Evolutionary conservation across 2,329 filamentous ascomycete species (phyloP).

Genomic region (Fusarium sp.): DNA sequence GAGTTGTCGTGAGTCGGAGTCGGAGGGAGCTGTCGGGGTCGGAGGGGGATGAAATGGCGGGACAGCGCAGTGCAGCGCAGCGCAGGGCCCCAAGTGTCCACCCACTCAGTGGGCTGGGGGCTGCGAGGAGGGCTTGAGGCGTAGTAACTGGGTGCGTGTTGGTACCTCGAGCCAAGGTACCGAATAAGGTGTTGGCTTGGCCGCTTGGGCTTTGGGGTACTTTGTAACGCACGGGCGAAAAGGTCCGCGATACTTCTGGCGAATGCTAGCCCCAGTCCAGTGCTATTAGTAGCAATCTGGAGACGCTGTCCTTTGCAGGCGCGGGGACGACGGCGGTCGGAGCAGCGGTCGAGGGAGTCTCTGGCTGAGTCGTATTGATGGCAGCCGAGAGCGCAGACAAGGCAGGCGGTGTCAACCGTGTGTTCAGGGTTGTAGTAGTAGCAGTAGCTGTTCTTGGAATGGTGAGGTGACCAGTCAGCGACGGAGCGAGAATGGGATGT

Average conservation of each 20-base stretch:
- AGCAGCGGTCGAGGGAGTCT: slow-evolving; percentile 24
- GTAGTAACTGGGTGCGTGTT: slow-evolving; percentile 27
- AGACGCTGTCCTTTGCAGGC: slow-evolving; percentile 27
- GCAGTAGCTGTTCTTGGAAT: slow-evolving; percentile 46
- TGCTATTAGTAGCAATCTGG: slow-evolving; percentile 34
- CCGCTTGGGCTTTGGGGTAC: slow-evolving; percentile 35
- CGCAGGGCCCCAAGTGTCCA: slow-evolving; percentile 32
- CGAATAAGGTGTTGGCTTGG: slow-evolving; percentile 20
- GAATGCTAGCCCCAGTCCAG: slow-evolving; percentile 35
- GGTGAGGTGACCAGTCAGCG: slow-evolving; percentile 45
- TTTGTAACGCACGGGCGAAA: slow-evolving; percentile 36
- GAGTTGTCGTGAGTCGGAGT: slow-evolving; percentile 41
- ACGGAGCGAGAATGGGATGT: slow-evolving; percentile 33
- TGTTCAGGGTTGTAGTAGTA: slow-evolving; percentile 28
- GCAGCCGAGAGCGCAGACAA: slow-evolving; percentile 15
- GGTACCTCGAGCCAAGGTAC: slow-evolving; percentile 25
- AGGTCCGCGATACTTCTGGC: slow-evolving; percentile 34
- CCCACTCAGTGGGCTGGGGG: slow-evolving; percentile 24
- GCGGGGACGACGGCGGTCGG: slow-evolving; percentile 30
- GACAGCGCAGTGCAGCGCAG: slow-evolving; percentile 35
- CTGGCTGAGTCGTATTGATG: slow-evolving; percentile 26
- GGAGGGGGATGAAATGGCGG: slow-evolving; percentile 46
- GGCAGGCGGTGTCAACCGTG: slow-evolving; percentile 39
- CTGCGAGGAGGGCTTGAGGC: slow-evolving; percentile 29
- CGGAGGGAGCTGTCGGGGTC: slow-evolving; percentile 39